Conservation (phyloP, 305 asterid species). For the Salvia sclarea region DNA sequence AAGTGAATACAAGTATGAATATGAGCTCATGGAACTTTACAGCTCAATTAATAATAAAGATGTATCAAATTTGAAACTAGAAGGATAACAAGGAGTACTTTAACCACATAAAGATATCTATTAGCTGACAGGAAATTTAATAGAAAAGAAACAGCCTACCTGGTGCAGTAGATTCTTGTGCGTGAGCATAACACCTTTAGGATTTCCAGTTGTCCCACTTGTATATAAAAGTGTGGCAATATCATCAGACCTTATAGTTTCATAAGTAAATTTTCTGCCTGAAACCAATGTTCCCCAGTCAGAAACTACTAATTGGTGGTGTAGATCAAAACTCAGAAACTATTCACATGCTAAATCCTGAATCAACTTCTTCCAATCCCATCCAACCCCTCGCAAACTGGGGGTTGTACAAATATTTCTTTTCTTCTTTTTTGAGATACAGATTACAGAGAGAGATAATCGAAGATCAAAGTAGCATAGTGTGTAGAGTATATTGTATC, state of each 20-base stretch:
- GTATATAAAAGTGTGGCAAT: conserved; percentile 87
- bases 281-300: conserved; percentile 32
- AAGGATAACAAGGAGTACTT: background rate
- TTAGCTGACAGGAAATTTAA: conserved; percentile 8
- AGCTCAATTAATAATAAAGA: background rate
- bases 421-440: background rate
- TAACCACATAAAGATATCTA: background rate
- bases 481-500: background rate
- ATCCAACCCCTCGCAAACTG: background rate
- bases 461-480: background rate
- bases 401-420: background rate
- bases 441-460: background rate
- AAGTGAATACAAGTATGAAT: background rate
- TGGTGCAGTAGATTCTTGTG: conserved; percentile 93
- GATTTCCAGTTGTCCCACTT: conserved; percentile 98
- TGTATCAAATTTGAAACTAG: background rate
- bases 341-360: background rate
- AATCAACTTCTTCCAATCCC: conserved; percentile 16
- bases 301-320: conserved; percentile 21
- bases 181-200: conserved; percentile 98
- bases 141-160: conserved; percentile 47
- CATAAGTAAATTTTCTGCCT: conserved; percentile 66
- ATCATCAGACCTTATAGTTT: conserved; percentile 72
- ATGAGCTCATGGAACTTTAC: background rate
- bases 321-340: conserved; percentile 9